Conservation (phyloP, 2,329 filamentous ascomycete genomes). For the Stachybotrys chlorohalonatus region DNA sequence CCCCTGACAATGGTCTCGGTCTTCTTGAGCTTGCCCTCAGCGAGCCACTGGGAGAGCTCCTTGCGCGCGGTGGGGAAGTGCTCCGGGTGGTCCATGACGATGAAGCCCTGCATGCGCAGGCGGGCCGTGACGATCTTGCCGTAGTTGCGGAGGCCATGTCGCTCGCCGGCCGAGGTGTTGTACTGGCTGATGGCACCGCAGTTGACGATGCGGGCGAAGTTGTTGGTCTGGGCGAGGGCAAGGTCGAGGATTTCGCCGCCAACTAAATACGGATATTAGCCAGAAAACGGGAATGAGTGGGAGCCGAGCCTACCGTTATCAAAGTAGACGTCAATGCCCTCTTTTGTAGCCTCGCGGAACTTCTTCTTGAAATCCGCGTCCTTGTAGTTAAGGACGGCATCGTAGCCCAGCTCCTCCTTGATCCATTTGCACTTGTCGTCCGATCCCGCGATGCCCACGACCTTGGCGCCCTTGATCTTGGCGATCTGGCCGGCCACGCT, state of each 20-base stretch:
- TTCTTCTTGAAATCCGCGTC: slow-evolving; percentile 48
- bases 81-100: slow-evolving; percentile 59
- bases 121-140: slow-evolving; percentile 45
- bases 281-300: neutral
- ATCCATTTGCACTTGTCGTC: slow-evolving; percentile 62
- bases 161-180: slow-evolving; percentile 41
- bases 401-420: slow-evolving; percentile 54
- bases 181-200: slow-evolving; percentile 66
- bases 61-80: slow-evolving; percentile 50
- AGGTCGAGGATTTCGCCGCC: slow-evolving; percentile 63
- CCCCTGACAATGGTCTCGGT: slow-evolving; percentile 65
- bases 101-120: slow-evolving; percentile 61
- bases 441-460: slow-evolving; percentile 57
- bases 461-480: slow-evolving; percentile 55
- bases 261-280: slow-evolving; percentile 23
- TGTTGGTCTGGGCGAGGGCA: slow-evolving; percentile 53
- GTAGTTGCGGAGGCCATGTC: slow-evolving; percentile 47
- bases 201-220: slow-evolving; percentile 58
- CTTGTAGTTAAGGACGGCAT: slow-evolving; percentile 63
- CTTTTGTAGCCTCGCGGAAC: slow-evolving; percentile 48
- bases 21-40: slow-evolving; percentile 62
- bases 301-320: slow-evolving; percentile 42
- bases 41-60: slow-evolving; percentile 59
- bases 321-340: slow-evolving; percentile 61
- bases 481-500: slow-evolving; percentile 71